phyloP scores from a whole-genome alignment of 2,329 filamentous ascomycete species.

The Fusarium transvaalense region DNA sequence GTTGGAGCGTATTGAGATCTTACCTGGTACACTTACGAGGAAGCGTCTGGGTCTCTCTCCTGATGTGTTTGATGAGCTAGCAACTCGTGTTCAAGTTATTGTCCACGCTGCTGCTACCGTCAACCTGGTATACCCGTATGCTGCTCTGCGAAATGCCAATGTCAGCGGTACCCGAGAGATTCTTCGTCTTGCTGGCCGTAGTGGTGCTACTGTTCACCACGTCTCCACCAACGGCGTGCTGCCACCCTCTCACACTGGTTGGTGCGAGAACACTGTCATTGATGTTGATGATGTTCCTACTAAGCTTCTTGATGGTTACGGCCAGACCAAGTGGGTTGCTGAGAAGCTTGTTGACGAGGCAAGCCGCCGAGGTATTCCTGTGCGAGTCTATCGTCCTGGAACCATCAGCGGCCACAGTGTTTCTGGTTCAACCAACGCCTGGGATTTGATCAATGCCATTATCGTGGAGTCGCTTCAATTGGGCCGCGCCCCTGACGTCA shows the following conservation, averaged over 20 bases:
- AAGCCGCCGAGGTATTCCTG: conserved; percentile 74
- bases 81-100: conserved; percentile 76
- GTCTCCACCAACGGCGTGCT: conserved; percentile 85
- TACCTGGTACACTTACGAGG: conserved; percentile 78
- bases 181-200: conserved; percentile 75
- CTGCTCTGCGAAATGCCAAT: conserved; percentile 78
- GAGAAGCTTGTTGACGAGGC: conserved; percentile 81
- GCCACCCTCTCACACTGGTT: conserved; percentile 76
- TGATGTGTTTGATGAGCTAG: conserved; percentile 74
- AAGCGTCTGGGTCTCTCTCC: conserved; percentile 76
- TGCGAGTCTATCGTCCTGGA: conserved; percentile 78
- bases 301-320: conserved; percentile 79
- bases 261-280: conserved; percentile 77
- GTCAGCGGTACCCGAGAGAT: conserved; percentile 84
- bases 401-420: conserved; percentile 83
- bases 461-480: conserved; percentile 82
- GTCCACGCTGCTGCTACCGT: conserved; percentile 83
- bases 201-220: conserved; percentile 80
- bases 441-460: conserved; percentile 80
- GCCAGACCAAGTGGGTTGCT: conserved; percentile 85
- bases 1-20: conserved; percentile 81
- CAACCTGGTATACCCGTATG: conserved; percentile 85
- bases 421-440: conserved; percentile 81
- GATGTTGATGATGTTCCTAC: conserved; percentile 75
- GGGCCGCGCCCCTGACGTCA: conserved; percentile 76